These are phyloP conservation scores for Novymonas esmeraldas DNA, from an alignment of 208 protist genomes.

Conservation along the genomic window DNA sequence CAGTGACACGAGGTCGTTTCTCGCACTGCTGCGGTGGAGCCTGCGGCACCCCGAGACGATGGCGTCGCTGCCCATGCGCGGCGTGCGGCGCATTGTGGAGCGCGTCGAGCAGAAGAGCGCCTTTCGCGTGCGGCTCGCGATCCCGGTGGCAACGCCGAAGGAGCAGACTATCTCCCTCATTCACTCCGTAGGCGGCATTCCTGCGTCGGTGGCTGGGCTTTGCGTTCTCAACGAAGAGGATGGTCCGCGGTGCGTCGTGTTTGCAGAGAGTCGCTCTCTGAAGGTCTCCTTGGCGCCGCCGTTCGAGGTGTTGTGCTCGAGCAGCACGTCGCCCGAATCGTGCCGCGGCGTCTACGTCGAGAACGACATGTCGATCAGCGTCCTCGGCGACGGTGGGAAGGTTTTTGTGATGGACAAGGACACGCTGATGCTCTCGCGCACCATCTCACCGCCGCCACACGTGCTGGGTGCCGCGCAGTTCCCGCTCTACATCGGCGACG, in stretches of 20 bases:
- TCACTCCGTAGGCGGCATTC: conserved; percentile 32
- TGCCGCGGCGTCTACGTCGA: conserved; percentile 37
- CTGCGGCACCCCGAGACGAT: conserved; percentile 34
- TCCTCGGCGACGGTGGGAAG: conserved; percentile 42
- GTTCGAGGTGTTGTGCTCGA: conserved; percentile 28
- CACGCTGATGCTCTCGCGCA: conserved; percentile 38
- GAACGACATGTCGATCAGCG: conserved; percentile 40
- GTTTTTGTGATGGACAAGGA: conserved; percentile 54
- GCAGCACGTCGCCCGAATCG: conserved; percentile 28
- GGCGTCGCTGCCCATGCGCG: conserved; percentile 23
- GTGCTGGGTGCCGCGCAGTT: conserved; percentile 19
- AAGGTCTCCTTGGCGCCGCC: conserved; percentile 26
- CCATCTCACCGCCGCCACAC: conserved; percentile 17
- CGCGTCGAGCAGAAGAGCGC: conserved; percentile 39
- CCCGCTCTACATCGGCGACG: conserved; percentile 54
- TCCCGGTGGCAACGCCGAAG: conserved; percentile 41
- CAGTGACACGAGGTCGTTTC: conserved; percentile 49
- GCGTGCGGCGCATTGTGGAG: conserved; percentile 41
- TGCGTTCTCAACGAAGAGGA: conserved; percentile 31
- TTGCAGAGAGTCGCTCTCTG: conserved; percentile 39
- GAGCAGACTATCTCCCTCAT: conserved; percentile 50
- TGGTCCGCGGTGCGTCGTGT: conserved; percentile 31
- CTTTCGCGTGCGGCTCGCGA: conserved; percentile 49
- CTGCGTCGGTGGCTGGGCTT: conserved; percentile 31
- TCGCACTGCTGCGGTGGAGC: conserved; percentile 61